Conservation (phyloP, 2,329 filamentous ascomycete species). For the Cyphellophora europaea region DNA sequence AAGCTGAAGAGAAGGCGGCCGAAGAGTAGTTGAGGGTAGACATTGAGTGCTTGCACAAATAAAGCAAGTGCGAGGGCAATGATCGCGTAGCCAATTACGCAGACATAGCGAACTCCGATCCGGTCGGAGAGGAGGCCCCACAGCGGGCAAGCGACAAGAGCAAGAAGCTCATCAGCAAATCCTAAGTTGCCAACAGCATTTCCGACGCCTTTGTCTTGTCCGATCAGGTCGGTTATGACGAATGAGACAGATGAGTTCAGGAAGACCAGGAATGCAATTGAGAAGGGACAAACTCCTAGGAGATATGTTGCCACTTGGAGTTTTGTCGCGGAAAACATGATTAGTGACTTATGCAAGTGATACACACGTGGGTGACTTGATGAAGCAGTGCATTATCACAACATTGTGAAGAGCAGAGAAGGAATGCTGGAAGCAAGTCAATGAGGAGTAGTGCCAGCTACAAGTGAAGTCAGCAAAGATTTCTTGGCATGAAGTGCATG, state of each 20-base stretch:
- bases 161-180: conserved; percentile 41
- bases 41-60: conserved; percentile 76
- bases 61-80: conserved; percentile 68
- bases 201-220: conserved; percentile 44
- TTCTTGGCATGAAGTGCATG: no score
- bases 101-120: conserved; percentile 38
- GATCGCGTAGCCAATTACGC: conserved; percentile 68
- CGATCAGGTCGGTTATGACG: conserved; percentile 55
- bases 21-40: conserved; percentile 81
- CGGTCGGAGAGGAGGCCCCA: conserved; percentile 42
- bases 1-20: conserved; percentile 81
- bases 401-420: background rate
- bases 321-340: conserved; percentile 48
- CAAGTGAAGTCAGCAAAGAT: no score
- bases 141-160: conserved; percentile 37
- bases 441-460: background rate
- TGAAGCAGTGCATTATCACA: background rate
- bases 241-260: conserved; percentile 56
- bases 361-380: background rate
- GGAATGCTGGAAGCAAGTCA: background rate
- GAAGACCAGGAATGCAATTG: conserved; percentile 57
- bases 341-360: no score
- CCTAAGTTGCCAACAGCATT: conserved; percentile 49
- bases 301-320: conserved; percentile 52
- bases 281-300: conserved; percentile 54